Percentiles rank a stretch among this genome's conserved stretches.
Conservation (phyloP, 2,329 filamentous ascomycete species). For the Clonostachys chloroleuca region DNA sequence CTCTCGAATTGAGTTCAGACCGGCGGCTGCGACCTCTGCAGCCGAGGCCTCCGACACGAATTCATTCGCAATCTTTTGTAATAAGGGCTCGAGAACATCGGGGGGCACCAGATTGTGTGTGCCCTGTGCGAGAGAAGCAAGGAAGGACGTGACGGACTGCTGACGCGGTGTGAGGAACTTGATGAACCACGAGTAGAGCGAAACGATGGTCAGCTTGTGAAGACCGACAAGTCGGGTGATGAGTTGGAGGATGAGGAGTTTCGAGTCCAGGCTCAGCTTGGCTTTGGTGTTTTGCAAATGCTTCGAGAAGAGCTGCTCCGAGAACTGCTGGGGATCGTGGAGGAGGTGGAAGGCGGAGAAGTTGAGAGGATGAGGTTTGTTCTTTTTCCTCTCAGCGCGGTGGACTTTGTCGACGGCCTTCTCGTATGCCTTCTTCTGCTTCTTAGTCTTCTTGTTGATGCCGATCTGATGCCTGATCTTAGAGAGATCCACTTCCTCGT, state of each 20-base stretch:
- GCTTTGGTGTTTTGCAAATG: conserved; percentile 85
- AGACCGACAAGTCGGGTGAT: conserved; percentile 88
- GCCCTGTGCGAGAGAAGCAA: conserved; percentile 88
- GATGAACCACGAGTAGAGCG: conserved; percentile 94
- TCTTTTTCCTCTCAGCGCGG: conserved; percentile 82
- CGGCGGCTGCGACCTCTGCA: conserved; percentile 84
- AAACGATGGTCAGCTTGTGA: conserved; percentile 85
- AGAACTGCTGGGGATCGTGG: conserved; percentile 91
- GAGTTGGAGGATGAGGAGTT: conserved; percentile 83
- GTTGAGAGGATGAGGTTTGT: conserved; percentile 81
- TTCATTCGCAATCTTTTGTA: conserved; percentile 96
- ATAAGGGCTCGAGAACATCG: conserved; percentile 82
- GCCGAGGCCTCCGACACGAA: conserved; percentile 95
- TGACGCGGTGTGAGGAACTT: conserved; percentile 88
- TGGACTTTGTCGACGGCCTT: conserved; percentile 81
- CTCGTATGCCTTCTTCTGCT: conserved; percentile 74
- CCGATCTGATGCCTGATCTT: conserved; percentile 79
- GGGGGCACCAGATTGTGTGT: conserved; percentile 89
- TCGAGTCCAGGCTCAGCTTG: conserved; percentile 83
- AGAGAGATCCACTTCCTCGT: conserved; percentile 73
- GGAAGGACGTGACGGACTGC: conserved; percentile 84
- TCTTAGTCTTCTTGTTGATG: conserved; percentile 96
- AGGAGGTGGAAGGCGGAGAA: conserved; percentile 94
- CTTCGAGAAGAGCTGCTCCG: conserved; percentile 83
- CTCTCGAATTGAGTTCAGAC: conserved; percentile 91